phyloP scores from a whole-genome alignment of 2,329 filamentous ascomycete species.

The Cadophora gregata region DNA sequence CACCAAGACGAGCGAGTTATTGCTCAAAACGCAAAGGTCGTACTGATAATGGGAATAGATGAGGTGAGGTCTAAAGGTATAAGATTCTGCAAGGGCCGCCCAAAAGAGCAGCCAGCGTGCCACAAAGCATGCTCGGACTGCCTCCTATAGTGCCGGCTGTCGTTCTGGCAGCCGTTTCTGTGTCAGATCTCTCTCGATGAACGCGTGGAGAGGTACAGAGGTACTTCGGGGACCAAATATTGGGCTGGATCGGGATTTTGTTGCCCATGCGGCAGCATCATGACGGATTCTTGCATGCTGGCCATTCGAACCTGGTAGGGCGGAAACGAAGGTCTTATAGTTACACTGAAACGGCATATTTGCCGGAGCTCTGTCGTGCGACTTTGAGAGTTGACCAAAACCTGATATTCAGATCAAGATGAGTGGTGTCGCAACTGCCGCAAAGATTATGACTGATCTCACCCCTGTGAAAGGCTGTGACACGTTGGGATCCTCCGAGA shows the following conservation, averaged over 20 bases:
- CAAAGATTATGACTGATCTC: neutral
- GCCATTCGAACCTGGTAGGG: conserved; percentile 26
- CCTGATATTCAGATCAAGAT: conserved; percentile 4
- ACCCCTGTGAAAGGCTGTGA: conserved; percentile 3
- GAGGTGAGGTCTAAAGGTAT: neutral
- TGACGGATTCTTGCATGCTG: conserved; percentile 34
- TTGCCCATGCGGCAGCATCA: conserved; percentile 33
- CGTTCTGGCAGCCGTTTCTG: conserved; percentile 38
- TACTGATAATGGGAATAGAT: conserved; percentile 9
- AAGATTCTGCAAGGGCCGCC: conserved; percentile 9
- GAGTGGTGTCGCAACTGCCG: neutral
- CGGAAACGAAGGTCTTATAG: conserved; percentile 17
- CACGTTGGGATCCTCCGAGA: neutral
- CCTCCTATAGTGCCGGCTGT: conserved; percentile 21
- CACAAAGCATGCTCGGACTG: conserved; percentile 2
- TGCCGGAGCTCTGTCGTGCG: conserved; percentile 4
- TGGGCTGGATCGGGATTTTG: conserved; percentile 29
- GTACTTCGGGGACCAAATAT: conserved; percentile 22
- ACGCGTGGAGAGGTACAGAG: conserved; percentile 41
- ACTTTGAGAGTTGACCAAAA: neutral
- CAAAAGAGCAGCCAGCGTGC: neutral
- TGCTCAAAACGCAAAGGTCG: neutral
- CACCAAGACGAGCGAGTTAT: neutral
- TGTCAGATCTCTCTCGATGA: conserved; percentile 40
- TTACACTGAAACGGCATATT: conserved; percentile 20